These are phyloP conservation scores for Botryotinia narcissicola DNA, from an alignment of 2,329 filamentous ascomycete genomes.

Conservation along the genomic window DNA sequence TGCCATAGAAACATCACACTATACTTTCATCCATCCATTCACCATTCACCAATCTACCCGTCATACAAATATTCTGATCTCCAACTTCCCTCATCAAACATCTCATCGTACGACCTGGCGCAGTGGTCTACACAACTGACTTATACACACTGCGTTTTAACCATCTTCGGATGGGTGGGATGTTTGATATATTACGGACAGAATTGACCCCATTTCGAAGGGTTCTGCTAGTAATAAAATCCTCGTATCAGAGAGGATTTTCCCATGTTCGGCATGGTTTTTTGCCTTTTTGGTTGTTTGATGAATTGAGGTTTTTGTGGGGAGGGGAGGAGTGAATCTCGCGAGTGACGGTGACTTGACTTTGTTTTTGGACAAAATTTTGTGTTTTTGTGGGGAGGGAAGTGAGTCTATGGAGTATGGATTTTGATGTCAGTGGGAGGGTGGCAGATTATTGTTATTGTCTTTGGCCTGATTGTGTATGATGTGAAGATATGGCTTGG, in stretches of 20 bases:
- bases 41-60: not conserved
- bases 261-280: not conserved
- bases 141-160: not conserved
- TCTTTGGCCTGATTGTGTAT: not conserved
- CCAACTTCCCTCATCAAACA: not conserved
- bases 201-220: not conserved
- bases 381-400: too few species aligned
- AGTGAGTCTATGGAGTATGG: not conserved
- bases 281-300: not conserved
- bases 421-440: not conserved
- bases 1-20: not conserved
- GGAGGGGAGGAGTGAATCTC: not conserved
- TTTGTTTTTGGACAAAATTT: not conserved
- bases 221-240: constrained; percentile 12
- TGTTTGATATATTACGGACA: not conserved
- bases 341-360: not conserved
- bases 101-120: constrained; percentile 2
- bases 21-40: not conserved
- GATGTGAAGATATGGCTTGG: not conserved
- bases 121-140: not conserved
- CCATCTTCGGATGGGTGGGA: not conserved
- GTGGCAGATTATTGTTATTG: not conserved
- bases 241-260: not conserved
- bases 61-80: not conserved
- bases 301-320: not conserved